A percentile compares a stretch with the other conserved stretches of the same genome.
Evolutionary conservation across 495 filamentous ascomycete species (phyloP).

Genomic region (Hyaloscypha finlandica): DNA sequence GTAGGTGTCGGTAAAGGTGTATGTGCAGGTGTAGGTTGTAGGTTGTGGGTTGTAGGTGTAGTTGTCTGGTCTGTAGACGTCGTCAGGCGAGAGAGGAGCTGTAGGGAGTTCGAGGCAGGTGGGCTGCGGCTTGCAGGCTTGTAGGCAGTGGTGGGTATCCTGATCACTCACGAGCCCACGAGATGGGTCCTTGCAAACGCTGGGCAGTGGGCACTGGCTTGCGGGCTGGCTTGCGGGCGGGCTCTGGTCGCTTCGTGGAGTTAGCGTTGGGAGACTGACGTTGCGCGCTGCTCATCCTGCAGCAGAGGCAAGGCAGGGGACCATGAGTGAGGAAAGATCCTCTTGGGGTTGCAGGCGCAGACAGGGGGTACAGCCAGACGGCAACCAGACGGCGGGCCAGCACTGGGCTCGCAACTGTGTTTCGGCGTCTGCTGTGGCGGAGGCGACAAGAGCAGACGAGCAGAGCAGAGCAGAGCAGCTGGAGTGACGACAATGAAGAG

Average conservation of each 20-base stretch:
- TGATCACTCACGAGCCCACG: conserved; percentile 23
- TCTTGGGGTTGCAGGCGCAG: conserved; percentile 2
- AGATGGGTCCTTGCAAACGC: conserved; percentile 20
- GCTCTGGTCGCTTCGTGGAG: conserved; percentile 6
- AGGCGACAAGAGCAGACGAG: background rate
- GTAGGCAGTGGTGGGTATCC: conserved; percentile 18
- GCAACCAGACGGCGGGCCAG: too few species aligned
- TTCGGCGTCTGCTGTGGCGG: background rate
- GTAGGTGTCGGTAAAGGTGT: background rate
- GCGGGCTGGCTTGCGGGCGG: background rate
- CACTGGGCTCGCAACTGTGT: too few species aligned
- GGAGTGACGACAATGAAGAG: background rate
- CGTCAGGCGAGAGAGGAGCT: background rate
- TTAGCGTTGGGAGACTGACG: conserved; percentile 21
- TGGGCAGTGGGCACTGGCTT: background rate
- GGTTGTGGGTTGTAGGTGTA: too few species aligned
- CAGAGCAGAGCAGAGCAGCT: background rate
- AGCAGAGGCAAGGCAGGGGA: conserved; percentile 13
- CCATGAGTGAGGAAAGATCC: conserved; percentile 15
- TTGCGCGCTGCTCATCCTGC: conserved; percentile 20
- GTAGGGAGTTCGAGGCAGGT: background rate
- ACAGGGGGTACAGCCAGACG: background rate
- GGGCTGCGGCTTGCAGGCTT: background rate
- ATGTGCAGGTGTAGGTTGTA: background rate
- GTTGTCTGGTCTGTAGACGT: too few species aligned